Evolutionary conservation across 495 filamentous ascomycete genomes (phyloP), one percentile per base, ranked within the genome.

Genomic region (Penicillium tannophilum): DNA sequence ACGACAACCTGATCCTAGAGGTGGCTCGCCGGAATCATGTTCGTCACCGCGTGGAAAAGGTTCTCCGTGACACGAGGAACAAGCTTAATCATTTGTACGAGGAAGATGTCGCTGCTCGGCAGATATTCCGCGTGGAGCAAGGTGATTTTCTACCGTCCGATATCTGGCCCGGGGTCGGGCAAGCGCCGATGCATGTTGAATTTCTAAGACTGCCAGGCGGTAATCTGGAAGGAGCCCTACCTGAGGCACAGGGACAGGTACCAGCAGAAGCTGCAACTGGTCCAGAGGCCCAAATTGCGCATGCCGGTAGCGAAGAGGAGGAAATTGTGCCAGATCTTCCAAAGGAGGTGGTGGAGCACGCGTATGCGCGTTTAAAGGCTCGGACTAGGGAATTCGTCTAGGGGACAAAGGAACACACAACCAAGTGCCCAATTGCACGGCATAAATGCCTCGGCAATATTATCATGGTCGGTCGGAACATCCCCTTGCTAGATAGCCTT

Each of bases 111-210:
- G 79, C 83, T 54, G 86, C 90, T 58, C 77, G 94, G 28, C 90
- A 95, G 63, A 74, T 80, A 14, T 98, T 98, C 74, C 83, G 86
- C 28, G 76, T 85, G 7, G 90, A 96, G 58, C 85, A 93, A 19
- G 92, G 92, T 3, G 90, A 96, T 58, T 94, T 85, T 66, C 71
- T 98, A 19, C 94, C 94, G 0, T 84, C 86, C 3, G 95, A 97
- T 65, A 86, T 98, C 42, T 98, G 93, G 94, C 87, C 87, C 0
- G 90, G 88, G 6, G 75, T 90, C 28, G 78, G 80, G 54, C 77
- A 82, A 46, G 79, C 79, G 31, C 87, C 88, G 26, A 76, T 79
- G 64, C 78, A 81, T 47, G 86, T 85, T 50, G 74, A 84, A 51
- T 79, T 90, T 23, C 63, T 63, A 9, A 68, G 77, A 9, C 66